Evolutionary conservation across 257 asterid species (phyloP).

Genomic region (Rhazya stricta): DNA sequence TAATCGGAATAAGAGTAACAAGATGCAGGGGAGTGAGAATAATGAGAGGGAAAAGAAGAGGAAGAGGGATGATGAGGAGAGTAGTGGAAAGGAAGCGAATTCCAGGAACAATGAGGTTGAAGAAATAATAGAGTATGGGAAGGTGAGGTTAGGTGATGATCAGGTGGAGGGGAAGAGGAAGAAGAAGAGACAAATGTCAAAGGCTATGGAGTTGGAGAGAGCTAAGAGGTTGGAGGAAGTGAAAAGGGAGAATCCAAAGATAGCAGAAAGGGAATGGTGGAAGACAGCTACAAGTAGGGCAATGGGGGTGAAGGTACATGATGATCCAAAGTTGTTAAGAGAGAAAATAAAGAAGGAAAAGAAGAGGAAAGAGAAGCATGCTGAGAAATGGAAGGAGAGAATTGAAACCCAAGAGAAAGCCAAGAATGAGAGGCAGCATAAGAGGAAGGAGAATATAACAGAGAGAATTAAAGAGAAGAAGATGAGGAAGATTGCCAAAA

Average conservation of each 20-base stretch:
- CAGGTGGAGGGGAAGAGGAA: constrained; percentile 33
- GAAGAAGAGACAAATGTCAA: constrained; percentile 58
- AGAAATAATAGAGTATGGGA: constrained; percentile 66
- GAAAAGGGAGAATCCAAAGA: constrained; percentile 49
- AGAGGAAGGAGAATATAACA: constrained; percentile 66
- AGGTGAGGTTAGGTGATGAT: constrained; percentile 62
- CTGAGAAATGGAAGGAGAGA: constrained; percentile 86
- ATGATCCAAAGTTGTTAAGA: constrained; percentile 57
- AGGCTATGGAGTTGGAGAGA: constrained; percentile 56
- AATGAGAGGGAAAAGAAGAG: constrained; percentile 32
- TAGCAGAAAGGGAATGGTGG: constrained; percentile 78
- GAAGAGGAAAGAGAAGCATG: constrained; percentile 63
- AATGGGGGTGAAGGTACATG: constrained; percentile 85
- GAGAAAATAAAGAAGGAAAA: constrained; percentile 74
- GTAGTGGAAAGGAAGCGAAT: constrained; percentile 23
- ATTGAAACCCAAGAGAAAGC: constrained; percentile 47
- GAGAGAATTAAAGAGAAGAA: constrained; percentile 74
- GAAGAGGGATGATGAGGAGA: constrained; percentile 34
- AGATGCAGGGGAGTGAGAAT: constrained; percentile 22
- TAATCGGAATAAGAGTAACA: constrained; percentile 29
- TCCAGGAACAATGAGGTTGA: constrained; percentile 34
- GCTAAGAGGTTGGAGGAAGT: constrained; percentile 57
- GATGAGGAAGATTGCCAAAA: constrained; percentile 70
- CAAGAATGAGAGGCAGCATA: constrained; percentile 63
- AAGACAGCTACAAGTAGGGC: constrained; percentile 69